A percentile compares a stretch with the other conserved stretches of the same genome.
Evolutionary conservation across 192 early-diverging fungal genomes (phyloP).

Genomic region (Coemansia sp.): DNA sequence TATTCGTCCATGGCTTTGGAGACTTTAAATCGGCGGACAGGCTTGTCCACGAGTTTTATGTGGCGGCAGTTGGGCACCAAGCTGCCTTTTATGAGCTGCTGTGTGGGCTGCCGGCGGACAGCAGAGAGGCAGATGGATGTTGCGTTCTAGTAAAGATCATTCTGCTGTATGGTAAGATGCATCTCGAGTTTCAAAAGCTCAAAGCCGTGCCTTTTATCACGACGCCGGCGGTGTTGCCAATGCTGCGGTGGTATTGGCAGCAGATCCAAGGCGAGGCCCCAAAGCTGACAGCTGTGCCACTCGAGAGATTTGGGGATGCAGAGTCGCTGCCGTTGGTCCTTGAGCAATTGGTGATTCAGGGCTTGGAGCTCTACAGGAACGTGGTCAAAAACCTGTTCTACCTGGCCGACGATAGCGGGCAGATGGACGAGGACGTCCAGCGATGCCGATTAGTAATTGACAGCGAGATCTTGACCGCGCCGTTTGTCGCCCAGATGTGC

Average conservation of each 20-base stretch:
- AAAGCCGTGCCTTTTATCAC: slow-evolving; percentile 67
- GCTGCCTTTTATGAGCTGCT: slow-evolving; percentile 40
- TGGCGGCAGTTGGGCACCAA: slow-evolving; percentile 27
- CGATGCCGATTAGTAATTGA: slow-evolving; percentile 60
- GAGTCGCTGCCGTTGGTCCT: slow-evolving; percentile 26
- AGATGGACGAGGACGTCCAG: slow-evolving; percentile 51
- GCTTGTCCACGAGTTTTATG: slow-evolving; percentile 29
- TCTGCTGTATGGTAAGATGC: slow-evolving; percentile 74
- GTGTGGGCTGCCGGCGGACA: slow-evolving; percentile 9
- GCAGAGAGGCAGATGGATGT: slow-evolving; percentile 10
- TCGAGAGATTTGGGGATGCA: neutral
- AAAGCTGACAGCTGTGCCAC: slow-evolving; percentile 16
- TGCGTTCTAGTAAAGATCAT: slow-evolving; percentile 54
- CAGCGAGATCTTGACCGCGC: slow-evolving; percentile 64
- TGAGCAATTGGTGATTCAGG: slow-evolving; percentile 73
- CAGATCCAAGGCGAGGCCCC: slow-evolving; percentile 40
- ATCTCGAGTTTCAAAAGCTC: slow-evolving; percentile 66
- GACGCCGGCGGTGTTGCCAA: slow-evolving; percentile 57
- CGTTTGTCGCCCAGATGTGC: slow-evolving; percentile 63
- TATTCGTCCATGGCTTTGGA: slow-evolving; percentile 73
- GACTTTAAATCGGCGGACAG: slow-evolving; percentile 39
- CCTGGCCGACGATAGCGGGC: slow-evolving; percentile 12
- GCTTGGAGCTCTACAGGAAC: slow-evolving; percentile 56
- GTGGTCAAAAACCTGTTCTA: slow-evolving; percentile 48
- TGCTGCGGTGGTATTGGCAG: slow-evolving; percentile 76